phyloP scores from a whole-genome alignment of 345 rosid species.

The Aquilaria sinensis region DNA sequence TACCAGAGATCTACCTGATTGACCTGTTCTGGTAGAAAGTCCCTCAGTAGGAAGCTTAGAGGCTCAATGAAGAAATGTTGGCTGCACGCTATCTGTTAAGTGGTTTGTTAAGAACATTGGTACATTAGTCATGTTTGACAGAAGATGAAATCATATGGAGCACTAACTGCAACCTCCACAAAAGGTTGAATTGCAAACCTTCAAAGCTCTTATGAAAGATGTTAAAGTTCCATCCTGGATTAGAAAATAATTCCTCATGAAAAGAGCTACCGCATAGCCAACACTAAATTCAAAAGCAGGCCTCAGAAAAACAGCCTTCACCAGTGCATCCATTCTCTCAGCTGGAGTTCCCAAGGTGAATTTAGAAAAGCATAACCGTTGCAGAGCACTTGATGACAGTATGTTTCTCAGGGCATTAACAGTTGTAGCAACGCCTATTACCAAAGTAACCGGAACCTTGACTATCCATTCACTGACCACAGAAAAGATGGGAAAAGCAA shows the following conservation, averaged over 20 bases:
- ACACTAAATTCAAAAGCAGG: slow-evolving; percentile 64
- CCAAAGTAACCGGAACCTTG: slow-evolving; percentile 69
- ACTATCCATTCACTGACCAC: slow-evolving; percentile 73
- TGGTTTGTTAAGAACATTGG: slow-evolving; percentile 7
- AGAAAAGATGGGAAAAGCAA: slow-evolving; percentile 6
- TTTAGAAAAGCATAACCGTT: slow-evolving; percentile 49
- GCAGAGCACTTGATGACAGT: slow-evolving; percentile 58
- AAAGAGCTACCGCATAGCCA: slow-evolving; percentile 65
- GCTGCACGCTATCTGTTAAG: slow-evolving; percentile 77
- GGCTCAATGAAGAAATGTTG: slow-evolving; percentile 80
- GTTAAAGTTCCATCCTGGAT: slow-evolving; percentile 86
- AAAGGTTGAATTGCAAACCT: slow-evolving; percentile 42
- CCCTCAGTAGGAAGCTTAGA: slow-evolving; percentile 49
- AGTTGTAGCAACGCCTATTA: slow-evolving; percentile 89
- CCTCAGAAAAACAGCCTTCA: slow-evolving; percentile 72
- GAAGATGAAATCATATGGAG: slow-evolving; percentile 8
- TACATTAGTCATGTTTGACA: slow-evolving; percentile 6
- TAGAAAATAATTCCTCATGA: slow-evolving; percentile 70
- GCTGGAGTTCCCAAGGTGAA: slow-evolving; percentile 75
- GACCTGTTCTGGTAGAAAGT: slow-evolving; percentile 39
- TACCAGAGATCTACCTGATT: slow-evolving; percentile 36
- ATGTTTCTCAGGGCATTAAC: slow-evolving; percentile 59
- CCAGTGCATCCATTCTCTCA: slow-evolving; percentile 82
- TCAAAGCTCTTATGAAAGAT: slow-evolving; percentile 76
- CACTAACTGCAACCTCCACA: slow-evolving; percentile 4